Conservation (phyloP, 1,284 basidiomycete species). For the Cryptococcus deneoformans region DNA sequence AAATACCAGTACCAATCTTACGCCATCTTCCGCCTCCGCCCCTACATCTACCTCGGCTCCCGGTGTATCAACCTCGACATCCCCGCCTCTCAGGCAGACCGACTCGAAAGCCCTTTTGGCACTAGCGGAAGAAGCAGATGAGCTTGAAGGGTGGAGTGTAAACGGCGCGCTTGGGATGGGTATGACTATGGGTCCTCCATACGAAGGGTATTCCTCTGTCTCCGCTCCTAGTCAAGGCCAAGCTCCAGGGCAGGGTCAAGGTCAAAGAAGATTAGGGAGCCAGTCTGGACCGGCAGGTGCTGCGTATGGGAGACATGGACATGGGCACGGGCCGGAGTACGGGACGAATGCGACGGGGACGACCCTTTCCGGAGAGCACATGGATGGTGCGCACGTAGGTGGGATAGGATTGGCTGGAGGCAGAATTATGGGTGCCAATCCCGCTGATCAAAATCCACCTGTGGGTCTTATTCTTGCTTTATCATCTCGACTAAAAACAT, state of each 20-base stretch:
- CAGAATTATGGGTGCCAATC: constrained; percentile 50
- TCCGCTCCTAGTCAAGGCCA: not conserved
- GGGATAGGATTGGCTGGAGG: constrained; percentile 20
- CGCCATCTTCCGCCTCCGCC: not conserved
- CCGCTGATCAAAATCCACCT: constrained; percentile 85
- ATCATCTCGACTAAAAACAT: not conserved
- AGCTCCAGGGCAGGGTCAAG: not conserved
- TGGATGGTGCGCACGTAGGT: constrained; percentile 2
- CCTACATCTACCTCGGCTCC: constrained; percentile 29
- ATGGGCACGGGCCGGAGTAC: constrained; percentile 5
- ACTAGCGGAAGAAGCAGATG: constrained; percentile 48
- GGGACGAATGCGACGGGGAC: not conserved
- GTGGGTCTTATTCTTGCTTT: constrained; percentile 49
- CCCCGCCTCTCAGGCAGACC: constrained; percentile 24
- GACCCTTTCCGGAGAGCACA: too few relatives aligned
- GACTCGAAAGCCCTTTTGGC: constrained; percentile 49
- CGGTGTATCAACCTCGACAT: constrained; percentile 33
- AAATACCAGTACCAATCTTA: not conserved
- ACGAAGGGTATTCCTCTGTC: not conserved
- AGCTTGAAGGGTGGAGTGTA: constrained; percentile 47
- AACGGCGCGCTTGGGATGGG: constrained; percentile 15
- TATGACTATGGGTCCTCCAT: not conserved
- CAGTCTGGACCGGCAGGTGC: not conserved
- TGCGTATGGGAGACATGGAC: not conserved
- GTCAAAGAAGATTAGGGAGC: not conserved